Evolutionary conservation across 352 stramenopile genomes (phyloP).

Genomic region (Poterioochromonas sp.): DNA sequence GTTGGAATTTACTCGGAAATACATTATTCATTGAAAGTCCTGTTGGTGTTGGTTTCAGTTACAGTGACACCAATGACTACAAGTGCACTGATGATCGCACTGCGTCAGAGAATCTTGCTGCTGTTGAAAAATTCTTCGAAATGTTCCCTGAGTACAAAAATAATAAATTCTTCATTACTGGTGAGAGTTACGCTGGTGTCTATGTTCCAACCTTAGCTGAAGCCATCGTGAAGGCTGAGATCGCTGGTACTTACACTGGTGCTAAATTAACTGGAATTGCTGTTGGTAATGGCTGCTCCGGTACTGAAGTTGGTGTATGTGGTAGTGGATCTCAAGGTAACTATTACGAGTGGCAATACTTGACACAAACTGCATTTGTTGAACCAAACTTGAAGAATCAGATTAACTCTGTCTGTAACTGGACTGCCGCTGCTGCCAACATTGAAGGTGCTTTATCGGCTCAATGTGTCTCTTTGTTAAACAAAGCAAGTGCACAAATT

Average conservation of each 20-base stretch:
- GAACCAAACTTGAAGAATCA: slow-evolving; percentile 24
- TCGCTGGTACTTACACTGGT: slow-evolving; percentile 36
- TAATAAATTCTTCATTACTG: slow-evolving; percentile 84
- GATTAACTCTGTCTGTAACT: slow-evolving; percentile 31
- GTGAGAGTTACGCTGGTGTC: slow-evolving; percentile 85
- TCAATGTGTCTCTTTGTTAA: slow-evolving; percentile 34
- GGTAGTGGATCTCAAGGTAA: slow-evolving; percentile 34
- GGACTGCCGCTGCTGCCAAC: slow-evolving; percentile 1
- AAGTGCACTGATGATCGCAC: slow-evolving; percentile 59
- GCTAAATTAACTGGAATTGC: slow-evolving; percentile 62
- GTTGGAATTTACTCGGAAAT: slow-evolving; percentile 53
- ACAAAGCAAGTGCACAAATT: slow-evolving; percentile 36
- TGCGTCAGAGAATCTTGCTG: slow-evolving; percentile 60
- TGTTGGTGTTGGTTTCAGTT: slow-evolving; percentile 53
- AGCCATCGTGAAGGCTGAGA: slow-evolving; percentile 54
- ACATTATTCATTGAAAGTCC: slow-evolving; percentile 56
- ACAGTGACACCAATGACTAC: slow-evolving; percentile 51
- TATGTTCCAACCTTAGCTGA: slow-evolving; percentile 80
- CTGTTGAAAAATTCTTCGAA: slow-evolving; percentile 63
- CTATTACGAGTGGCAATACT: slow-evolving; percentile 39
- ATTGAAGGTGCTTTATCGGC: slow-evolving; percentile 19
- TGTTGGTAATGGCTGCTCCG: slow-evolving; percentile 46
- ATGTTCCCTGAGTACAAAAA: slow-evolving; percentile 66
- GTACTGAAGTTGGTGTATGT: slow-evolving; percentile 48
- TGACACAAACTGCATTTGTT: slow-evolving; percentile 36